phyloP scores from a whole-genome alignment of 208 protist genomes.

The Zelonia costaricensis region DNA sequence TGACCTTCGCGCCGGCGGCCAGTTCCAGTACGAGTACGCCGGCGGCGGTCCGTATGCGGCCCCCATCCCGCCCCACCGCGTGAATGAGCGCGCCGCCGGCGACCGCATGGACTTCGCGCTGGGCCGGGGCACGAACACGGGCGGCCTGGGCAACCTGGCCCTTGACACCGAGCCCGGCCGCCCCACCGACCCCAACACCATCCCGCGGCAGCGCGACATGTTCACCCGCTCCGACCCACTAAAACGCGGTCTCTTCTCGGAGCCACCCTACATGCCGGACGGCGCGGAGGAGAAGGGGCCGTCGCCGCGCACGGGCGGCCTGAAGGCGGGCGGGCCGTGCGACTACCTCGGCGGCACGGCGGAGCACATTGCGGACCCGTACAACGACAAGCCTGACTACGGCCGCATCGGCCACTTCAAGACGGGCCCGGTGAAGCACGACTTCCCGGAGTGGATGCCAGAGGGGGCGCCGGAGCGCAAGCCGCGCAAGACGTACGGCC shows the following conservation, averaged over 20 bases:
- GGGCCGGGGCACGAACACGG: constrained; percentile 57
- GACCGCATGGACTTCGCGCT: constrained; percentile 88
- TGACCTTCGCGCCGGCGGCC: constrained; percentile 84
- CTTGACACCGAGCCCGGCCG: constrained; percentile 70
- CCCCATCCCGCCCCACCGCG: constrained; percentile 49
- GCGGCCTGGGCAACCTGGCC: constrained; percentile 54
- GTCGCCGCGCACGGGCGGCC: constrained; percentile 40
- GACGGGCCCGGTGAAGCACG: constrained; percentile 61
- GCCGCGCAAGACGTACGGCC: constrained; percentile 48
- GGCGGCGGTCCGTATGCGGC: constrained; percentile 57
- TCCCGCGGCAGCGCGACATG: constrained; percentile 45
- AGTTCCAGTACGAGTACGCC: constrained; percentile 90
- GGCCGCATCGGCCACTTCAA: constrained; percentile 80
- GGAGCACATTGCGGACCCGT: constrained; percentile 86
- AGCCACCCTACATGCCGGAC: constrained; percentile 83
- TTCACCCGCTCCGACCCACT: constrained; percentile 82
- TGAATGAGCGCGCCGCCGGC: constrained; percentile 60
- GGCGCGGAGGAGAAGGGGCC: constrained; percentile 25
- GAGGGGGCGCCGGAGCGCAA: constrained; percentile 62
- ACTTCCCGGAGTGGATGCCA: constrained; percentile 84
- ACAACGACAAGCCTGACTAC: constrained; percentile 65
- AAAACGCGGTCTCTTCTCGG: constrained; percentile 76
- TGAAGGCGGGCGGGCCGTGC: constrained; percentile 71
- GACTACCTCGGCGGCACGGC: constrained; percentile 66
- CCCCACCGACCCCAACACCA: constrained; percentile 37